Evolutionary conservation across 2,329 filamentous ascomycete species (phyloP), one percentile per base, ranked within the genome.

Genomic region (Chrysoporthe cubensis): DNA sequence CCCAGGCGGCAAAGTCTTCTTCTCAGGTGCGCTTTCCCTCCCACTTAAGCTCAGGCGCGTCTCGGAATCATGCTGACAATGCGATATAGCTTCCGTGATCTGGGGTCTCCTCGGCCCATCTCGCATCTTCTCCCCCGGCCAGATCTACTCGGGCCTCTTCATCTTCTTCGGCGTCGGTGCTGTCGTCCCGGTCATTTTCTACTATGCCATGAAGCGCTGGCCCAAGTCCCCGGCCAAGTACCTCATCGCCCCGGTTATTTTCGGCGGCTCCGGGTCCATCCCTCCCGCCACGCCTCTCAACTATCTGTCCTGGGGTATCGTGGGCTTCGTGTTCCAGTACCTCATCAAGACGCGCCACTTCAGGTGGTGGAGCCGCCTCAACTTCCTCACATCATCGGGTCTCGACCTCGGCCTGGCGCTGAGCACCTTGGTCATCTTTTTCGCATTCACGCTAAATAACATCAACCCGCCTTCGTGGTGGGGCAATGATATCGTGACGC

Each of bases 291-390:
- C 90, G 0, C 90, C 90, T 0, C 84, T 93, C 68, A 92, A 91
- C 78, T 93, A 92, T 75, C 85, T 91, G 44, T 84, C 85, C n/a
- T 93, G 91, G 90, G 89, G 88, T 21, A 79, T 90, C 66, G 88
- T 93, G 3, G 91, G 91, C 42, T 88, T 87, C 72, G 70, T 91
- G 43, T 93, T 93, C 81, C 90, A 93, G 76, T 88, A 87, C 76
- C 84, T 81, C 74, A 86, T 93, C 75, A 88, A 88, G 76, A 85
- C 86, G 73, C 82, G 84, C 16, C 84, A 87, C 76, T 88, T 87
- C 70, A 84, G 80, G 40, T 93, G 91, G 91, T 93, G 91, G 91
- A 87, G 86, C 77, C 84, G 89, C 37, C 86, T 91, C 74, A 93
- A 92, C 79, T 93, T 91, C 73, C 78, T 93, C 69, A 90, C 90